Percentiles rank a stretch among this genome's conserved stretches.
phyloP scores from a whole-genome alignment of 306 rosid species.

The Dryas alaskensis region DNA sequence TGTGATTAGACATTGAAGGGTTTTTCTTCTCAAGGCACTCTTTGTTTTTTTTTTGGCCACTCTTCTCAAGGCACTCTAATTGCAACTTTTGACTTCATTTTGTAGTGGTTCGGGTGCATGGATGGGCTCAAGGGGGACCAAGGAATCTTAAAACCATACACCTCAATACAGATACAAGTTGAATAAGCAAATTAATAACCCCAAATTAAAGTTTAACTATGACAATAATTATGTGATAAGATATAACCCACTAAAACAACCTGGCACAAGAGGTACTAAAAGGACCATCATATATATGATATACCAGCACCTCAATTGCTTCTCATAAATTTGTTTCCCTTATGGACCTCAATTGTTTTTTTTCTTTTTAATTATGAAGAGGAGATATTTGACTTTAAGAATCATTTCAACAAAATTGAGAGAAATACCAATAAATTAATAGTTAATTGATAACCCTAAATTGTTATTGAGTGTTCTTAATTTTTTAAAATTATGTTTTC shows the following conservation, averaged over 20 bases:
- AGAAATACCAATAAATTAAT: too few relatives aligned
- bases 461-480: too few relatives aligned
- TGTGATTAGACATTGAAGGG: constrained; percentile 45
- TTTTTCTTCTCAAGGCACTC: constrained; percentile 57
- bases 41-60: too few relatives aligned
- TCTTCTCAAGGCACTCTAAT: constrained; percentile 63
- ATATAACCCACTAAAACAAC: constrained; percentile 24
- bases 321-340: too few relatives aligned
- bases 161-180: constrained; percentile 23
- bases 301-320: neutral
- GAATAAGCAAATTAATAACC: constrained; percentile 35
- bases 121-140: constrained; percentile 41
- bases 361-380: too few relatives aligned
- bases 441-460: too few relatives aligned
- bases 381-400: too few relatives aligned
- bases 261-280: neutral
- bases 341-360: neutral
- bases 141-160: constrained; percentile 39
- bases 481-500: too few relatives aligned
- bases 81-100: constrained; percentile 64
- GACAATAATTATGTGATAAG: constrained; percentile 29
- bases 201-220: constrained; percentile 36
- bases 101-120: constrained; percentile 40
- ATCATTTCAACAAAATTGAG: too few relatives aligned
- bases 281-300: neutral